Base-by-base conservation (phyloP, 2,329 filamentous ascomycete species). In the Sporothrix phasma region DNA sequence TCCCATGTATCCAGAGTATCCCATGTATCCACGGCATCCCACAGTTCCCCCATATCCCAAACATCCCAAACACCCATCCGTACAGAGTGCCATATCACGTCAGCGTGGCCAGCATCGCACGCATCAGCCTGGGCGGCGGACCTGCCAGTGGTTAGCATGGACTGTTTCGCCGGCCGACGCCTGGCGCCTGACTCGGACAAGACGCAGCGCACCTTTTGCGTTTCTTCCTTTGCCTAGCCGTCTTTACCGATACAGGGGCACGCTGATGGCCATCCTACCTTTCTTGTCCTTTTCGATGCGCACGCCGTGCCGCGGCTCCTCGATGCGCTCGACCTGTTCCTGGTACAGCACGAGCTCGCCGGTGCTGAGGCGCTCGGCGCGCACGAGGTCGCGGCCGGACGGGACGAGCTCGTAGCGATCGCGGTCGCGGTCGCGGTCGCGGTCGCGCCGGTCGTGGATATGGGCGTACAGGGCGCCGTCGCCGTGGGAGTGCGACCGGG, bases 201-300 rank as follows among this genome's bases (percentile, higher is more conserved):
- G 67, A 68, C 69, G 68, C 71, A 70, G 74, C 80, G 74, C 77
- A 81, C 79, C 78, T 81, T 31, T 17, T 24, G 8, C 47, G n/a
- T 15, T 77, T 10, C 19, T 64, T n/a, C n/a, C n/a, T n/a, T n/a
- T n/a, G n/a, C n/a, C n/a, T n/a, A n/a, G n/a, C n/a, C n/a, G n/a
- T n/a, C n/a, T 37, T 37, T 37, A 82, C 76, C 79, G 84, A 76
- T 85, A 82, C 78, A 86, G 85, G 72, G 88, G 89, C 76, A 90
- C 84, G 79, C 88, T 89, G 79, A 92, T 86, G 80, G 87, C 85
- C 85, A 94, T 87, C 89, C 88, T 94, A 95, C 92, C 92, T 92
- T 90, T 94, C 81, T 88, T 88, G 78, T 97, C 91, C 81, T 89
- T 91, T 78, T 91, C 89, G 71, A 96, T 85, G 70, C 88, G 81